phyloP scores from a whole-genome alignment of 768 basidiomycete species.

The Macrocybe gigantea region DNA sequence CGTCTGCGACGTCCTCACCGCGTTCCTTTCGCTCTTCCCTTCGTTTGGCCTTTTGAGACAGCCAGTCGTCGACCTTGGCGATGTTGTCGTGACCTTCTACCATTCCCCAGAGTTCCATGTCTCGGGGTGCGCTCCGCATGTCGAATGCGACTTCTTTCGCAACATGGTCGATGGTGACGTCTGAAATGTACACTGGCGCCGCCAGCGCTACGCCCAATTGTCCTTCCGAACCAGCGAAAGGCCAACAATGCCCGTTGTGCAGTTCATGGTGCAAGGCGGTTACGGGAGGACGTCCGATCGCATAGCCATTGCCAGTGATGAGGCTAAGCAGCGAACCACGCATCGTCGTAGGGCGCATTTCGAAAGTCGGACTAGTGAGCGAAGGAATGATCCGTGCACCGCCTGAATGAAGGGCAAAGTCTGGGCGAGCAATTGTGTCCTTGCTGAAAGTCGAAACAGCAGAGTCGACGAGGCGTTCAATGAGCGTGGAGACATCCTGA shows the following conservation, averaged over 20 bases:
- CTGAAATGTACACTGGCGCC: constrained; percentile 65
- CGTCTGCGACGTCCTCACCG: constrained; percentile 25
- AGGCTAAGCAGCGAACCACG: constrained; percentile 43
- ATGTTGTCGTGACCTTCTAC: constrained; percentile 75
- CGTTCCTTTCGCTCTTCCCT: constrained; percentile 25
- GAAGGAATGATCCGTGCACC: constrained; percentile 79
- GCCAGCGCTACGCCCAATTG: constrained; percentile 81
- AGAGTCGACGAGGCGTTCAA: constrained; percentile 70
- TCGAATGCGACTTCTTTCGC: constrained; percentile 79
- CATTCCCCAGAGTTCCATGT: constrained; percentile 90
- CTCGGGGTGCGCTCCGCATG: constrained; percentile 70
- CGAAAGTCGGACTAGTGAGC: constrained; percentile 77
- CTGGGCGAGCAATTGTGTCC: constrained; percentile 75
- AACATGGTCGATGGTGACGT: constrained; percentile 86
- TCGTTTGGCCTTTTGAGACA: constrained; percentile 32
- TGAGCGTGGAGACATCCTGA: constrained; percentile 61
- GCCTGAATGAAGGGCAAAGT: constrained; percentile 80
- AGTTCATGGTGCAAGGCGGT: constrained; percentile 84
- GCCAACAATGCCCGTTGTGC: constrained; percentile 89
- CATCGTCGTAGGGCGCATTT: constrained; percentile 50
- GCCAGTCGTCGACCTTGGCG: constrained; percentile 53
- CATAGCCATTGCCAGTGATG: constrained; percentile 55
- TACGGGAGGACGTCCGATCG: constrained; percentile 76
- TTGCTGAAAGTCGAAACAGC: constrained; percentile 64
- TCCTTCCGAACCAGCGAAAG: constrained; percentile 73